Evolutionary conservation across 2,329 filamentous ascomycete species (phyloP).

Genomic region (Penicillium sclerotigenum): DNA sequence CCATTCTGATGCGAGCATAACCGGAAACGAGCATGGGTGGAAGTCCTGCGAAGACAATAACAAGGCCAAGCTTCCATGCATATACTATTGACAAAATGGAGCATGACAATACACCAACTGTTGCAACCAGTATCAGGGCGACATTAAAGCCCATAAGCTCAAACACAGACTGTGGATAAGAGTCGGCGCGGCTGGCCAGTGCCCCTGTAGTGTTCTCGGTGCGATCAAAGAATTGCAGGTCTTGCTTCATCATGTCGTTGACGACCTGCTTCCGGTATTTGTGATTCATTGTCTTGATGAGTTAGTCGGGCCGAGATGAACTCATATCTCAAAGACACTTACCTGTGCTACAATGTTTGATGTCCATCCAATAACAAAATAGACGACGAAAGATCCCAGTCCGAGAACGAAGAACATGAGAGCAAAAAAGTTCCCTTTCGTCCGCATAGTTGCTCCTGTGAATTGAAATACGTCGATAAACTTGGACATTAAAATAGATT

Average conservation of each 20-base stretch:
- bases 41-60: constrained; percentile 47
- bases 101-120: constrained; percentile 48
- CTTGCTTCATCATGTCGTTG: constrained; percentile 26
- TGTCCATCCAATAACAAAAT: constrained; percentile 38
- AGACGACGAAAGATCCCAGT: constrained; percentile 37
- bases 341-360: constrained; percentile 31
- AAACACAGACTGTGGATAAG: constrained; percentile 36
- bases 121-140: constrained; percentile 47
- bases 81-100: constrained; percentile 47
- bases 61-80: constrained; percentile 53
- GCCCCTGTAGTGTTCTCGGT: constrained; percentile 31
- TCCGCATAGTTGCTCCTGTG: constrained; percentile 1
- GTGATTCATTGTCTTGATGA: constrained; percentile 2
- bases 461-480: constrained; percentile 22
- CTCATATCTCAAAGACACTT: not conserved
- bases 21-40: constrained; percentile 48
- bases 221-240: constrained; percentile 34
- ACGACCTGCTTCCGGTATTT: constrained; percentile 24
- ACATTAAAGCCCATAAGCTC: constrained; percentile 53
- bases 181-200: constrained; percentile 26
- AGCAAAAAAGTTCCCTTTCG: constrained; percentile 42
- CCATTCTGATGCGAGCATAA: constrained; percentile 49
- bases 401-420: constrained; percentile 49
- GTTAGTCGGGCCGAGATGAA: not conserved
- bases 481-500: constrained; percentile 39